phyloP scores from a whole-genome alignment of 305 asterid species.

The Fraxinus platypoda region DNA sequence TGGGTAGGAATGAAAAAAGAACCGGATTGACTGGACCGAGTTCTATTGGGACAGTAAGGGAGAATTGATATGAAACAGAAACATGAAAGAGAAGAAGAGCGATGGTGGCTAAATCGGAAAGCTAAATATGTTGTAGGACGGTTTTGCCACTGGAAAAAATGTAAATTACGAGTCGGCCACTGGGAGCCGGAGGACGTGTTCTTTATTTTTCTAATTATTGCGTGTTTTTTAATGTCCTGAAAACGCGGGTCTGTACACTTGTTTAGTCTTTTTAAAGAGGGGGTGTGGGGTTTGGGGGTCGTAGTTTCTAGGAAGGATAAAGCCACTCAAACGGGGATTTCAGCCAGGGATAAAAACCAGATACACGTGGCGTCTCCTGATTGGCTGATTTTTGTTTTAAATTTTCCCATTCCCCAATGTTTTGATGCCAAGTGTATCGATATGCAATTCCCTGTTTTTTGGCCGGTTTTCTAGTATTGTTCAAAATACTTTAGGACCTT shows the following conservation, averaged over 20 bases:
- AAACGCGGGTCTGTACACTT: too few relatives aligned
- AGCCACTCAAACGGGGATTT: too few relatives aligned
- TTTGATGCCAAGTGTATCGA: too few relatives aligned
- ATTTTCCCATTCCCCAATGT: too few relatives aligned
- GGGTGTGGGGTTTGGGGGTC: neutral
- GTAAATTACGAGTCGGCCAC: slow-evolving; percentile 20
- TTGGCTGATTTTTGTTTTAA: too few relatives aligned
- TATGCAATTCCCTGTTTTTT: too few relatives aligned
- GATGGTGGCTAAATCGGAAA: neutral
- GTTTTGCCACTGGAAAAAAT: slow-evolving; percentile 5
- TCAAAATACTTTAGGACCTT: too few relatives aligned
- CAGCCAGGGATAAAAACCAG: too few relatives aligned
- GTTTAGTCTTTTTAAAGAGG: slow-evolving; percentile 20
- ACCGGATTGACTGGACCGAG: neutral
- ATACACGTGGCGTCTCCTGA: too few relatives aligned
- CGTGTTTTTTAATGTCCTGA: neutral
- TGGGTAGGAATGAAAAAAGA: neutral
- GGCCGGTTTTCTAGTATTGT: too few relatives aligned
- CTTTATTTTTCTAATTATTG: too few relatives aligned
- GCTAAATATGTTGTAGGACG: neutral
- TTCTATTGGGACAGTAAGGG: neutral
- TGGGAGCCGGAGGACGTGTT: neutral
- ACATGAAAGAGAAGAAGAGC: neutral
- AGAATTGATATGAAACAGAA: neutral
- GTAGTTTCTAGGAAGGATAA: slow-evolving; percentile 28